These are phyloP conservation scores for Ascochyta viciae-villosae DNA, from an alignment of 2,329 filamentous ascomycete species.

Conservation along the genomic window DNA sequence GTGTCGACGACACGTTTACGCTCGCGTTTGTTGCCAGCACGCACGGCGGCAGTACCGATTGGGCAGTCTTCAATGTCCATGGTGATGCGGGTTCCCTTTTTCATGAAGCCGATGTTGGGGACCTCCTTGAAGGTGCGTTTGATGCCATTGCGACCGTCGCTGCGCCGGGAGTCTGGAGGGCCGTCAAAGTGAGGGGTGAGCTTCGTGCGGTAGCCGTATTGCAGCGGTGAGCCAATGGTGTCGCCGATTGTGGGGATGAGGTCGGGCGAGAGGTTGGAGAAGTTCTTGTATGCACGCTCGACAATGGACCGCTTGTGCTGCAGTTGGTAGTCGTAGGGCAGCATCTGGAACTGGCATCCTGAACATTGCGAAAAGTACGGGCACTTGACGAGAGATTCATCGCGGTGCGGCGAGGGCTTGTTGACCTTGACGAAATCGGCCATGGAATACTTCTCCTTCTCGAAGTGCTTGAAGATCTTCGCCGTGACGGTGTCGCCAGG, in stretches of 20 bases:
- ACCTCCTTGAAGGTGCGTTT: conserved; percentile 66
- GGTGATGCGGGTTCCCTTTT: conserved; percentile 79
- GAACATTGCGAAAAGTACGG: conserved; percentile 85
- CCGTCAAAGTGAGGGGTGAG: conserved; percentile 95
- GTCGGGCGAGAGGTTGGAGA: conserved; percentile 80
- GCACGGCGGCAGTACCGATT: conserved; percentile 86
- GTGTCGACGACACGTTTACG: conserved; percentile 76
- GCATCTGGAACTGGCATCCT: conserved; percentile 97
- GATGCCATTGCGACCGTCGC: conserved; percentile 59
- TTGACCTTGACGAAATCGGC: conserved; percentile 84
- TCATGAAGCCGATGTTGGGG: conserved; percentile 88
- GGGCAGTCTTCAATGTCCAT: conserved; percentile 98
- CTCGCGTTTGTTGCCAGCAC: conserved; percentile 79
- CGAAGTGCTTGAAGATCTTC: conserved; percentile 78
- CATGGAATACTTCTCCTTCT: conserved; percentile 70
- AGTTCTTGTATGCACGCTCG: conserved; percentile 90
- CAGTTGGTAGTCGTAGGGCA: conserved; percentile 86
- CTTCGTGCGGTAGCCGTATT: conserved; percentile 96
- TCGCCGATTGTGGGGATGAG: conserved; percentile 78
- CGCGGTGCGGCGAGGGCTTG: conserved; percentile 75
- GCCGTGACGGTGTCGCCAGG: conserved; percentile 83
- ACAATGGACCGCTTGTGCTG: conserved; percentile 84
- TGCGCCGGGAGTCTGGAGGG: conserved; percentile 62
- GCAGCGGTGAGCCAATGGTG: conserved; percentile 87
- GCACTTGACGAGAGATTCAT: conserved; percentile 79